Percentiles rank a stretch among this genome's conserved stretches.
Evolutionary conservation across 169 alveolate genomes (phyloP).

Genomic region (Plasmodium yoelii): DNA sequence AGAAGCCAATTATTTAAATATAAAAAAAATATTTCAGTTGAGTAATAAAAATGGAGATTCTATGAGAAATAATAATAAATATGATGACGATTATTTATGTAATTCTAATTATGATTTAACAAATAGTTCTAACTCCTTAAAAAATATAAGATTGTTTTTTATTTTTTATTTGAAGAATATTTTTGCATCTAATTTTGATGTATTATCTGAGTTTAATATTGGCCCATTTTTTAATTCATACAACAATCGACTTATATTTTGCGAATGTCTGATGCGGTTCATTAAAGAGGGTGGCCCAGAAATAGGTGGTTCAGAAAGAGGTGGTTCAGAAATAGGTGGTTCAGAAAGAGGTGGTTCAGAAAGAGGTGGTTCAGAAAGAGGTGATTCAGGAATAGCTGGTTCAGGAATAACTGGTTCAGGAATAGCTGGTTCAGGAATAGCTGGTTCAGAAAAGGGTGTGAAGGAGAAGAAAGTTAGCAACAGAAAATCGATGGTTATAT

Average conservation of each 20-base stretch:
- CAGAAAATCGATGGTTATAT: conserved; percentile 20
- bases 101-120: neutral
- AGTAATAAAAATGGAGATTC: no score
- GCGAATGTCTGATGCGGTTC: conserved; percentile 51
- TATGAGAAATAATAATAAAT: neutral
- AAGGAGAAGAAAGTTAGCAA: neutral
- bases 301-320: no score
- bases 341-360: no score
- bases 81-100: neutral
- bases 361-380: no score
- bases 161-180: conserved; percentile 40
- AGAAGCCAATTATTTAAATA: no score
- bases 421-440: no score
- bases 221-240: conserved; percentile 27
- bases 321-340: no score
- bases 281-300: conserved; percentile 44
- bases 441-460: no score
- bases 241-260: conserved; percentile 43
- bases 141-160: conserved; percentile 63
- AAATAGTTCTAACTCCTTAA: conserved; percentile 22
- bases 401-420: no score
- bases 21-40: no score
- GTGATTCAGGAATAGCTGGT: no score
- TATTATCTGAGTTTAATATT: conserved; percentile 32
- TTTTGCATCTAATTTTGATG: conserved; percentile 32